Evolutionary conservation across 2,329 filamentous ascomycete species (phyloP), one percentile per base, ranked within the genome.

Genomic region (Sporothrix pseudoabietina): DNA sequence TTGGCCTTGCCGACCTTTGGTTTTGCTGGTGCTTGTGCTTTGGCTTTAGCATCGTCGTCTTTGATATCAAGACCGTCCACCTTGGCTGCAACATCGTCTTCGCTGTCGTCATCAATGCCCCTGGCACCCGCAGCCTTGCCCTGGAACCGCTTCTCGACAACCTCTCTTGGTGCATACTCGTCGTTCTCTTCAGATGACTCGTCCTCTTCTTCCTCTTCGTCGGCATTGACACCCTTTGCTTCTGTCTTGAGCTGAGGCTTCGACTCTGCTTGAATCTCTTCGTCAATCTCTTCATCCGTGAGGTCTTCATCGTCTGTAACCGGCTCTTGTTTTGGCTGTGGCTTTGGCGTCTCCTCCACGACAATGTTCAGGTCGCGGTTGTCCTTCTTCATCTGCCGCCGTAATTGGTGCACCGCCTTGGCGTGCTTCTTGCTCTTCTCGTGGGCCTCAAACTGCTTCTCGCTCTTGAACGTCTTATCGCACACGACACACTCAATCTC

Each of bases 341-440:
- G 22, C 9, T 30, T 35, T 30, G 69, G 4, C 61, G 10, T 14
- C 30, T 26, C n/a, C 57, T 61, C 74, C 4, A 52, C 72, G 3
- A 78, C 80, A 4, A 91, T 78, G 57, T 87, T 82, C 9, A 94
- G 80, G 68, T 89, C 85, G 65, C 85, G 84, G 78, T 94, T 91
- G 78, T 99, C 92, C 77, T 91, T 90, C 77, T 87, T 88, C 94
- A 99, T 97, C 80, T 96, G 91, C 78, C 89, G 87, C 78, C 89
- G 90, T 54, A 99, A 82, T 75, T 94, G 88, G 77, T 94, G 91
- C 7, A 98, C 87, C 2, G 94, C 91, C 80, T 97, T 98, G 75
- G 91, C 82, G 78, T 99, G 96, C 82, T 98, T 99, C 81, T 97
- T 99, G 85, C 95, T 98, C 83, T 92, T 94, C 83, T 98, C 94